Evolutionary conservation across 1,284 basidiomycete genomes (phyloP), one percentile per base, ranked within the genome.

Genomic region (Volvariella surrecta): DNA sequence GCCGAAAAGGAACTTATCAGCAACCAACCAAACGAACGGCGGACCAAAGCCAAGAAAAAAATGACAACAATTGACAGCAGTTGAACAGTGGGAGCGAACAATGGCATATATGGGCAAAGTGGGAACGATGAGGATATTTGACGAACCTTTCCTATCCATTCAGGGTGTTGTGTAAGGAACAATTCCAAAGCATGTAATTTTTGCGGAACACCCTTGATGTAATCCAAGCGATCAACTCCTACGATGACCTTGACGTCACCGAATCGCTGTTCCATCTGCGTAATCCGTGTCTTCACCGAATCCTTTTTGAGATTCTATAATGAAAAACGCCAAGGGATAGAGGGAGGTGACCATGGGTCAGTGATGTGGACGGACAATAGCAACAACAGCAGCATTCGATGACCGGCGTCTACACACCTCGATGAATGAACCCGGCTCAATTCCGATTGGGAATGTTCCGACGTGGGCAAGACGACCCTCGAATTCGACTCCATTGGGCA

Each of bases 151-250:
- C 96, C 96, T 50, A 99, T 92, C 94, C 94, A 99, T 62, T 99
- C 95, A 1, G 96, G 96, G 61, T 99, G 94, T 52, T 98, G 93
- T 15, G 87, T 83, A 32, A 99, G 74, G 76, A 99, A 99, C 32
- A 95, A 80, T 61, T 99, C 96, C 45, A 99, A 75, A 0, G 91
- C 95, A 60, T 98, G 93, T 44, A 99, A 69, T 64, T 99, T 99
- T 62, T 99, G 95, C 2, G 95, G 95, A 20, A 99, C 92, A 58
- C 95, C 95, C 73, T 99, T 99, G 82, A 99, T 99, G 67, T 99
- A 99, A 62, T 99, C 96, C 42, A 99, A 74, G 37, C 95, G 82
- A 62, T 99, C 96, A 32, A 99, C 95, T 45, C 95, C 96, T 48
- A 99, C 92, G 59, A 99, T 97, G 58, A 99, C 85, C 66, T 98